Base-by-base conservation (phyloP, 768 basidiomycete species). In the Pulveroboletus sp. region DNA sequence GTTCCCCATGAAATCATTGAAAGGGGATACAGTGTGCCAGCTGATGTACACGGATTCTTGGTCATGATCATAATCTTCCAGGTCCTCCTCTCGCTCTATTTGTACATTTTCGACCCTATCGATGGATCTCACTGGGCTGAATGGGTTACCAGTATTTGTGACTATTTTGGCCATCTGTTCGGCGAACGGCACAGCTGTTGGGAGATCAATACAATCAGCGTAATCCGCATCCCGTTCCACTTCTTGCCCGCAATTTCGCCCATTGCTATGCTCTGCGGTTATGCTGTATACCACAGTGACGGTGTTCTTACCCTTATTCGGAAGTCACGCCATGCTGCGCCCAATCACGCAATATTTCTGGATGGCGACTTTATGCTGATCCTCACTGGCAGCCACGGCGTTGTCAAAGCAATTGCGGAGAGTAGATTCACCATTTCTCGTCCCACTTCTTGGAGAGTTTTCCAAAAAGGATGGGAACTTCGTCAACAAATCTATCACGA, bases 381-480 rank as follows among this genome's bases (percentile, higher is more conserved):
- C 6, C 13, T 46, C 9, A 39, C 9, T 1, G 53, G 49, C 14
- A 21, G 14, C 42, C 45, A 36, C 23, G 29, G 19, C 14, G 14
- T 43, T 8, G 49, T 51, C 1, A 45, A 54, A 12, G 44, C 49
- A 16, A 39, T 51, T 19, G 36, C 45, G n/a, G 49, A 46, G 34
- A 33, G 48, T 10, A 19, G 38, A 4, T 54, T 54, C 37, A 21
- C 10, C 24, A 36, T 43, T 17, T 47, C 33, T 33, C 42, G 32
- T 25, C 20, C 24, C 13, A 12, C 40, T 21, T 1, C 38, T n/a
- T 41, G 37, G 33, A 45, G 16, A 27, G 5, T 24, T 11, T 43
- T 25, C 10, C 9, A 41, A 12, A 10, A 4, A n/a, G 19, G 3
- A 27, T 43, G 34, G 41, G 14, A 49, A 14, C 10, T 25, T 17